Conservation (phyloP, 148 eudicot genomes). For the Persicaria maculosa region DNA sequence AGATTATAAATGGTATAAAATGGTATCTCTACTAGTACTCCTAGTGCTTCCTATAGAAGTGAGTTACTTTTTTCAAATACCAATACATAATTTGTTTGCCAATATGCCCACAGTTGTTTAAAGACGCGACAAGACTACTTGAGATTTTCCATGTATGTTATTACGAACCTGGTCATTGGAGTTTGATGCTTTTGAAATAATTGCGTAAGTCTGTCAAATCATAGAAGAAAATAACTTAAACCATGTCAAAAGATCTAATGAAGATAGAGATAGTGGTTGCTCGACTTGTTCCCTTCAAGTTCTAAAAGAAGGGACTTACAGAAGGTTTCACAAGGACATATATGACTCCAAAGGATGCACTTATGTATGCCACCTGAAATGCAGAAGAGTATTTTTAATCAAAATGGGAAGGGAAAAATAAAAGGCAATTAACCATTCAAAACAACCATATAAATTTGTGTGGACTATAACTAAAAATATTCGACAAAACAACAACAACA, state of each 20-base stretch:
- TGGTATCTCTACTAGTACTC: neutral
- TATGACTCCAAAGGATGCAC: constrained; percentile 87
- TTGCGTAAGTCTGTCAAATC: constrained; percentile 64
- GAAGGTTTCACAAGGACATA: constrained; percentile 75
- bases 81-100: neutral
- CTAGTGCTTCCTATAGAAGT: neutral
- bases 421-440: neutral
- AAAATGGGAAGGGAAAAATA: neutral
- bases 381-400: neutral
- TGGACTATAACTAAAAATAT: neutral
- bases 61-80: neutral
- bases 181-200: constrained; percentile 73
- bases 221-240: constrained; percentile 3
- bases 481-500: neutral
- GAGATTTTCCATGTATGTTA: neutral
- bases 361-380: constrained; percentile 79
- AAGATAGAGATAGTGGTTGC: neutral
- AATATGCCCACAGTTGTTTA: neutral
- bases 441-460: neutral
- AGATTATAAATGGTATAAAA: neutral
- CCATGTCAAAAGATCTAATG: neutral
- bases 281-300: neutral
- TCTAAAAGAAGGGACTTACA: constrained; percentile 38
- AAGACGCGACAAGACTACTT: neutral
- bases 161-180: constrained; percentile 67